Percentiles rank a stretch among this genome's conserved stretches.
These are phyloP conservation scores for Chlamydomonas urium DNA, from an alignment of 139 green algal genomes.

Conservation along the genomic window DNA sequence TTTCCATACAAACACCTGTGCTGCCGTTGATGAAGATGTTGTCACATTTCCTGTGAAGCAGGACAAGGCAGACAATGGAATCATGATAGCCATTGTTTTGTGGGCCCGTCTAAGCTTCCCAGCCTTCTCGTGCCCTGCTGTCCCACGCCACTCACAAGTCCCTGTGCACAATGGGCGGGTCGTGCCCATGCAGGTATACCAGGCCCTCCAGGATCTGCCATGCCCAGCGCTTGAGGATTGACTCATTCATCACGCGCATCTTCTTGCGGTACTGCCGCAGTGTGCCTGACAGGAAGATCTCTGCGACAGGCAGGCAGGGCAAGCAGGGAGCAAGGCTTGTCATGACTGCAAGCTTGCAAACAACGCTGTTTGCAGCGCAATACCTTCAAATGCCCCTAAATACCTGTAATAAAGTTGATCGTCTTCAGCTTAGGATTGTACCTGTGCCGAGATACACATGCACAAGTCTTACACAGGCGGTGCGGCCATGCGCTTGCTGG, in stretches of 20 bases:
- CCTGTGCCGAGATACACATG: too few species aligned
- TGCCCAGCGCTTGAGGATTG: constrained; percentile 79
- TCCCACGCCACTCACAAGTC: constrained; percentile 19
- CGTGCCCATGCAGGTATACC: constrained; percentile 85
- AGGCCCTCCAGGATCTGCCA: constrained; percentile 93
- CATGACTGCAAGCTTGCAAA: background rate
- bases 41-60: background rate
- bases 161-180: constrained; percentile 85
- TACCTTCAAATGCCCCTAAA: background rate
- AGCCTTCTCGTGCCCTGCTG: too few species aligned
- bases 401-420: background rate
- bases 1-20: too few species aligned
- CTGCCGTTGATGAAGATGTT: background rate
- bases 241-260: constrained; percentile 7
- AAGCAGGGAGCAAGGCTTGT: background rate
- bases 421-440: background rate
- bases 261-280: constrained; percentile 15
- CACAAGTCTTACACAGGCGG: too few species aligned
- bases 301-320: background rate
- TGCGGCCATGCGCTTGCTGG: too few species aligned
- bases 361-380: background rate
- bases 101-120: too few species aligned
- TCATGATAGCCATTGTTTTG: too few species aligned
- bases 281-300: too few species aligned
- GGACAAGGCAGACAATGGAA: too few species aligned